These are phyloP conservation scores for Zygoascus bituminiphila DNA, from an alignment of 805 yeast genomes.

Conservation along the genomic window DNA sequence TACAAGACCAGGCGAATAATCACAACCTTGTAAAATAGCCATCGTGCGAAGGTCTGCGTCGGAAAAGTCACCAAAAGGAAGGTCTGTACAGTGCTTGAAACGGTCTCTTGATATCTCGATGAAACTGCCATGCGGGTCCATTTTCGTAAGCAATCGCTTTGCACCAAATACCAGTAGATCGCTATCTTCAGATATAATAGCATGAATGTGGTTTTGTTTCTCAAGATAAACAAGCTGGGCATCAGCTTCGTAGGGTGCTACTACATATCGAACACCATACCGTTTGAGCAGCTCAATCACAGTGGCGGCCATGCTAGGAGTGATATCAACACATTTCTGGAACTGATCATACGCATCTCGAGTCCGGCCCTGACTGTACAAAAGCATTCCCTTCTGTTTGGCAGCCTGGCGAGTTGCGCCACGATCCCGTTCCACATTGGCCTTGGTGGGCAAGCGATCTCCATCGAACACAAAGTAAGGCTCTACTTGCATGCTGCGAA, in stretches of 20 bases:
- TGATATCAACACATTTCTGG: constrained; percentile 74
- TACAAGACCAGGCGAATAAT: constrained; percentile 80
- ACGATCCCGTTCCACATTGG: constrained; percentile 62
- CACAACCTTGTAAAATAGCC: constrained; percentile 94
- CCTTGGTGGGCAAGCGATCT: constrained; percentile 71
- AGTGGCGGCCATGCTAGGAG: constrained; percentile 85
- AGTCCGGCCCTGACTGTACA: constrained; percentile 43
- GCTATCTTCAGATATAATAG: constrained; percentile 88
- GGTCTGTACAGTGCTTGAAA: constrained; percentile 40
- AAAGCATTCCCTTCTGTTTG: constrained; percentile 43
- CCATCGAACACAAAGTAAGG: constrained; percentile 95
- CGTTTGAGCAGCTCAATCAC: constrained; percentile 55
- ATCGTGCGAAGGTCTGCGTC: constrained; percentile 57
- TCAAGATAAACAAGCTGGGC: constrained; percentile 92
- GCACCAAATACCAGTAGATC: constrained; percentile 90
- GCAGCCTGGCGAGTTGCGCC: constrained; percentile 49
- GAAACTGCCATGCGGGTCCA: constrained; percentile 62
- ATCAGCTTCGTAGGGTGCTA: constrained; percentile 98
- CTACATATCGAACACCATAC: constrained; percentile 58
- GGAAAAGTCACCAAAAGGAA: constrained; percentile 43
- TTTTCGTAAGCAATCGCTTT: constrained; percentile 62
- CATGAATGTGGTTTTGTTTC: constrained; percentile 63
- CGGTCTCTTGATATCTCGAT: constrained; percentile 55
- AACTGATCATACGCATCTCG: constrained; percentile 58
- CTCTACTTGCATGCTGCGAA: constrained; percentile 56